Evolutionary conservation across 1,284 basidiomycete genomes (phyloP).

Genomic region (Moesziomyces sp.): DNA sequence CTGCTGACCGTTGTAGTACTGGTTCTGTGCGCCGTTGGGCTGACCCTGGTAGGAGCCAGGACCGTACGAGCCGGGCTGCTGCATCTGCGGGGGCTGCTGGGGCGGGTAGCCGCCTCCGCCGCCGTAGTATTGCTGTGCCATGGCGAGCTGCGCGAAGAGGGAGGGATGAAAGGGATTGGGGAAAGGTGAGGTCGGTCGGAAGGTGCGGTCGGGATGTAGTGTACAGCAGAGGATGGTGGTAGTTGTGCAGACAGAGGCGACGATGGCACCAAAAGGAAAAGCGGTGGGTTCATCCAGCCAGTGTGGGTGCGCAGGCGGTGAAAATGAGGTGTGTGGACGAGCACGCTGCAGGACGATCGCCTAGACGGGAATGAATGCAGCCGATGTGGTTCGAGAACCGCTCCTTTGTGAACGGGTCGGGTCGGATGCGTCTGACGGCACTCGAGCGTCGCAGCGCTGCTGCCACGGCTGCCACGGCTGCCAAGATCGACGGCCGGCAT

Average conservation of each 20-base stretch:
- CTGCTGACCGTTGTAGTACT: slow-evolving; percentile 49
- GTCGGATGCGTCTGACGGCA: too few relatives aligned
- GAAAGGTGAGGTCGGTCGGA: too few relatives aligned
- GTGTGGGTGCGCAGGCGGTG: background rate
- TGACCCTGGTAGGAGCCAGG: slow-evolving; percentile 44
- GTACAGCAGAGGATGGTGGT: too few relatives aligned
- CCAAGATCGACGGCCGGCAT: slow-evolving; percentile 36
- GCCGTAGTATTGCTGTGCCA: slow-evolving; percentile 42
- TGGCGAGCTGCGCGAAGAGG: slow-evolving; percentile 3
- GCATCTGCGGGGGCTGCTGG: slow-evolving; percentile 33
- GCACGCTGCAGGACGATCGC: too few relatives aligned
- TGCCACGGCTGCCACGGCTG: background rate
- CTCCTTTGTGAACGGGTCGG: background rate
- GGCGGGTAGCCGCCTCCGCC: slow-evolving; percentile 26
- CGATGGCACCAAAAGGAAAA: too few relatives aligned
- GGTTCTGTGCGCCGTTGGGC: slow-evolving; percentile 50
- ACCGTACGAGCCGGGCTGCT: slow-evolving; percentile 32
- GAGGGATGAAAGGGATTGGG: background rate
- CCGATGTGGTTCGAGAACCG: background rate
- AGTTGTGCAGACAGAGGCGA: too few relatives aligned
- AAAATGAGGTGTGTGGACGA: background rate
- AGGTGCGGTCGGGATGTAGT: too few relatives aligned
- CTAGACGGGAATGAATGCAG: background rate
- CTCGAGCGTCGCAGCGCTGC: background rate
- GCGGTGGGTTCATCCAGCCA: too few relatives aligned